Conservation (phyloP, 805 yeast species). For the Saccharomyces paradoxus region DNA sequence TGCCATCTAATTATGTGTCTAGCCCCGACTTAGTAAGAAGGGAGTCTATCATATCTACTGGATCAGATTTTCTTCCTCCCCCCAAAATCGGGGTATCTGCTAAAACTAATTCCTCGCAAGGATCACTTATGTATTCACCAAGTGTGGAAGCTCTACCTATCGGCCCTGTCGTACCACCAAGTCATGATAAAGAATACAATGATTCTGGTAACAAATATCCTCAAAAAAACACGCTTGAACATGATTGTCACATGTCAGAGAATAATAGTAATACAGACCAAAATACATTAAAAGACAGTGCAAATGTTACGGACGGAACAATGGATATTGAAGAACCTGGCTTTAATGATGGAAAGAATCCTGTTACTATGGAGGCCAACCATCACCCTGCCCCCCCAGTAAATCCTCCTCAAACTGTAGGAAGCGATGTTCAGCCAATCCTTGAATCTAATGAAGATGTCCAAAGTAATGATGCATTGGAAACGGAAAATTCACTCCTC, state of each 20-base stretch:
- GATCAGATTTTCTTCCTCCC: conserved; percentile 19
- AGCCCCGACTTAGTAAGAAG: conserved; percentile 13
- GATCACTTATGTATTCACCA: conserved; percentile 1
- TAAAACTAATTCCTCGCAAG: not conserved
- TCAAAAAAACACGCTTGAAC: not conserved
- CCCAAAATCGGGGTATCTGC: conserved; percentile 8
- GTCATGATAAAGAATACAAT: not conserved
- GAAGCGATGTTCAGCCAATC: not conserved
- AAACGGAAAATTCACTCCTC: not conserved
- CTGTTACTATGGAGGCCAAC: not conserved
- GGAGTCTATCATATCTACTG: conserved; percentile 5
- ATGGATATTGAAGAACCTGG: not conserved
- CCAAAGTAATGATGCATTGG: not conserved
- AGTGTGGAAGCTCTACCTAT: not conserved
- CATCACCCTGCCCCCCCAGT: not conserved
- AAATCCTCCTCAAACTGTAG: not conserved
- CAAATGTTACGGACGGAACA: not conserved
- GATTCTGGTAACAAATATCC: not conserved
- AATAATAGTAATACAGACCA: not conserved
- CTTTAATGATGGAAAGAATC: not conserved
- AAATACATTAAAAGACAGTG: not conserved
- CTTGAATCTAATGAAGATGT: not conserved
- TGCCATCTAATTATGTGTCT: conserved; percentile 4
- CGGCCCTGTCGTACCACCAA: not conserved
- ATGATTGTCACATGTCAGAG: not conserved